Conservation (phyloP, 805 yeast species). For the Candida boidinii region DNA sequence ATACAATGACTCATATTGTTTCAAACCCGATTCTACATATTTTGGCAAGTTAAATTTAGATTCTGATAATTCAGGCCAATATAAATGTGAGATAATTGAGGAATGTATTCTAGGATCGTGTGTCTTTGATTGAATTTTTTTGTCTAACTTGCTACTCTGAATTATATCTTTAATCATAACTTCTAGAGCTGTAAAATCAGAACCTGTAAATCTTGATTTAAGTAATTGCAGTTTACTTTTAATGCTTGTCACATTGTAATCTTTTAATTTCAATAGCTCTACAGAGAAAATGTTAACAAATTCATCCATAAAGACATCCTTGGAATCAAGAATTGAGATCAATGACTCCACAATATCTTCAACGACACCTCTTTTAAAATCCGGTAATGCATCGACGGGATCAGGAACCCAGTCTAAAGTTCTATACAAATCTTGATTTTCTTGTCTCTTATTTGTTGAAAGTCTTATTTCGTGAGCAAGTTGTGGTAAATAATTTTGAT, state of each 20-base stretch:
- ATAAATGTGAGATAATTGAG: conserved; percentile 63
- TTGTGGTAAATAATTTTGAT: conserved; percentile 37
- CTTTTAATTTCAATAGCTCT: conserved; percentile 36
- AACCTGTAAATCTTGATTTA: conserved; percentile 56
- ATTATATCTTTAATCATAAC: conserved; percentile 76
- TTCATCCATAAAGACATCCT: conserved; percentile 57
- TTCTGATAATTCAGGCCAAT: conserved; percentile 62
- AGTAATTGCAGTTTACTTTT: conserved; percentile 39
- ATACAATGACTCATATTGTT: conserved; percentile 36
- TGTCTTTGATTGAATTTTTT: conserved; percentile 20
- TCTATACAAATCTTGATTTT: conserved; percentile 29
- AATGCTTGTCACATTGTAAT: conserved; percentile 32
- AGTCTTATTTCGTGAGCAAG: conserved; percentile 44
- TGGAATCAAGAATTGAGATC: conserved; percentile 63
- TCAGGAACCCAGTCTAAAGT: conserved; percentile 72
- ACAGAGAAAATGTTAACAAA: conserved; percentile 53
- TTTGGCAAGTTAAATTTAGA: conserved; percentile 42
- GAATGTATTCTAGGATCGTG: conserved; percentile 34
- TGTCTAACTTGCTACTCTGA: conserved; percentile 43
- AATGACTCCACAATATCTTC: conserved; percentile 66
- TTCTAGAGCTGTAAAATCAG: conserved; percentile 60
- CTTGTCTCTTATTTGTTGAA: conserved; percentile 17
- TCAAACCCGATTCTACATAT: conserved; percentile 39
- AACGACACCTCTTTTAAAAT: conserved; percentile 53
- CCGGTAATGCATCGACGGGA: conserved; percentile 86